Evolutionary conservation across 2,329 filamentous ascomycete species (phyloP), one percentile per base, ranked within the genome.

Genomic region (Xylaria sp.): DNA sequence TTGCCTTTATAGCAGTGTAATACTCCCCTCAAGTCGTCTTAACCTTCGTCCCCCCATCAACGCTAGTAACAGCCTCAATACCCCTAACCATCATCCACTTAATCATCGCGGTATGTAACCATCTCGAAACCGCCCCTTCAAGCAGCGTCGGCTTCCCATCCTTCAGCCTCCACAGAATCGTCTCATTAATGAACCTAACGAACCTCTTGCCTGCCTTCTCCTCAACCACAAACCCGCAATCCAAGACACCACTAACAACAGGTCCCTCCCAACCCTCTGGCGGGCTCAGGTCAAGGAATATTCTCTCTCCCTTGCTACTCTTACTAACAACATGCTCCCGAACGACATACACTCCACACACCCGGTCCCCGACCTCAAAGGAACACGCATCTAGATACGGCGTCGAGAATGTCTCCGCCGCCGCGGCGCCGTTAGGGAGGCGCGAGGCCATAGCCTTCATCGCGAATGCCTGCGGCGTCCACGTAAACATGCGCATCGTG

Each of bases 141-240:
- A 76, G 64, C 56, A 76, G 27, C 30, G 71, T 72, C 9, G 72
- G 67, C 14, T 62, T 70, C 60, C 50, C 72, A 1, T 67, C 63
- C 30, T 60, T 71, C 5, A 73, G 73, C 56, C 79, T 79, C 73
- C 81, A 83, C 53, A 82, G 78, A 0, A 78, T 73, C 36, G 77
- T 84, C 8, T 79, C 79, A 4, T 78, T 80, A 0, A 79, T 77
- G 0, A 84, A 84, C 63, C 71, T 81, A 21, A 70, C 76, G 8
- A 47, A 51, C 80, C 19, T 79, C 82, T 62, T 77, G 79, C 3
- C 61, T 79, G 4, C 78, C 69, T 5, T 6, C 56, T 82, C 48
- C 54, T 81, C 11, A 76, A 73, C 1, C 79, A 80, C 8, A 76
- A 83, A 68, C 48, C 72, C 74, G n/a, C 71, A 72, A 30, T 66